Evolutionary conservation across 495 filamentous ascomycete genomes (phyloP), one percentile per base, ranked within the genome.

Genomic region (Trichoderma virens): DNA sequence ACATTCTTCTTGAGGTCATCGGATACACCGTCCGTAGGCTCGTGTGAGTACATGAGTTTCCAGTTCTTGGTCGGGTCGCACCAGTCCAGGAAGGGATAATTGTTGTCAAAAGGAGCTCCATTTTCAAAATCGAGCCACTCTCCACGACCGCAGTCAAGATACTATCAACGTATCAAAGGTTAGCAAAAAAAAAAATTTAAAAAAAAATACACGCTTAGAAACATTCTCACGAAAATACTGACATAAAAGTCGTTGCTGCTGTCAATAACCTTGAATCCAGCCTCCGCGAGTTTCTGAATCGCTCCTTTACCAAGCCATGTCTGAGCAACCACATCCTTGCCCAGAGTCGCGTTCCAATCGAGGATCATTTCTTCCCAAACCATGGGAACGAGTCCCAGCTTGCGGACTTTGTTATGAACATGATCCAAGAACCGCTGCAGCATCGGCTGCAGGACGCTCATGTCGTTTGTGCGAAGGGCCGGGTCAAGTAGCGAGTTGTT

Each of bases 291-390:
- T 47, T 75, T 70, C 66, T 79, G 76, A 63, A 87, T 82, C 11
- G 83, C 77, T 9, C 71, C 76, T 39, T 81, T 83, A 25, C 81
- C 82, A 43, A 83, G 79, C 90, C 90, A 94, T 7, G 85, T 82
- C 72, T 94, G 90, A 6, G 93, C 83, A 38, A 94, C 79, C 28
- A 78, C 76, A 61, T 88, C 82, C 27, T 78, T 69, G 0, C 83
- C 81, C 8, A 93, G 75, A 0, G 81, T 88, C 28, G 93, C 69
- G 72, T 91, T 89, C 85, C 89, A 93, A 27, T 83, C 77, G 13
- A 90, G 76, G 2, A 90, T 80, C 78, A 90, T 90, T 71, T 94
- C 90, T 73, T 94, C 90, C 90, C 90, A 94, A 6, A 88, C 85
- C 16, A 93, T 76, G 2, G 89, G 89, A 11, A 80, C 82, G 68